Percentiles rank a stretch among this genome's conserved stretches.
Conservation (phyloP, 129 eudicot genomes). For the Artemisia argyi region DNA sequence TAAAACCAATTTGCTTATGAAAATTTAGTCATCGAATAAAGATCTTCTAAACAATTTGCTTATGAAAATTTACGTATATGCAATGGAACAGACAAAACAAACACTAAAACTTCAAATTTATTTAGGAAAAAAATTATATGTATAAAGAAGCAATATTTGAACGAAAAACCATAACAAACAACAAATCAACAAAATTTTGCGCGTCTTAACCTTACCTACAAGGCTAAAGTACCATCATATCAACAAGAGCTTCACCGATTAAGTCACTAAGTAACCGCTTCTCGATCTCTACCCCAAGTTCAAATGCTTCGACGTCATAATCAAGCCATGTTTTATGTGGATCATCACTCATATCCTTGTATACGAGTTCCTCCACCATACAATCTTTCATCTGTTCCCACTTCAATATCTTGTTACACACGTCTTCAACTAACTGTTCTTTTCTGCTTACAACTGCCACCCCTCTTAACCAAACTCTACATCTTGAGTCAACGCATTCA, state of each 20-base stretch:
- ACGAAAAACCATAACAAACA: no score
- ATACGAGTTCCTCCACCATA: conserved; percentile 92
- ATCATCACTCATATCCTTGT: conserved; percentile 82
- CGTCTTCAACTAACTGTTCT: conserved; percentile 64
- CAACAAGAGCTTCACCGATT: conserved; percentile 66
- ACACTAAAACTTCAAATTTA: no score
- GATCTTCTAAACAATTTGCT: no score
- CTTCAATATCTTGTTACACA: conserved; percentile 52
- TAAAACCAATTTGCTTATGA: no score
- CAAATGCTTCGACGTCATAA: conserved; percentile 56
- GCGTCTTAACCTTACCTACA: no score
- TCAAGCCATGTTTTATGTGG: conserved; percentile 66
- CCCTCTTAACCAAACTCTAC: conserved; percentile 57
- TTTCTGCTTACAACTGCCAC: conserved; percentile 46
- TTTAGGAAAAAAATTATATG: no score
- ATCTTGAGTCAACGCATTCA: conserved; percentile 65
- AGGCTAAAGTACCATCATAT: conserved; percentile 34
- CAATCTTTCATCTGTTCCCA: conserved; percentile 69
- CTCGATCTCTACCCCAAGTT: conserved; percentile 65
- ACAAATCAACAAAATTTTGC: no score
- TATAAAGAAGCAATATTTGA: no score
- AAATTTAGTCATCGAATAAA: no score
- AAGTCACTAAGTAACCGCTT: conserved; percentile 52
- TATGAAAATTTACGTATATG: no score
- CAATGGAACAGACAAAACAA: no score